Evolutionary conservation across 2,329 filamentous ascomycete genomes (phyloP).

Genomic region (Coniochaeta hoffmannii): DNA sequence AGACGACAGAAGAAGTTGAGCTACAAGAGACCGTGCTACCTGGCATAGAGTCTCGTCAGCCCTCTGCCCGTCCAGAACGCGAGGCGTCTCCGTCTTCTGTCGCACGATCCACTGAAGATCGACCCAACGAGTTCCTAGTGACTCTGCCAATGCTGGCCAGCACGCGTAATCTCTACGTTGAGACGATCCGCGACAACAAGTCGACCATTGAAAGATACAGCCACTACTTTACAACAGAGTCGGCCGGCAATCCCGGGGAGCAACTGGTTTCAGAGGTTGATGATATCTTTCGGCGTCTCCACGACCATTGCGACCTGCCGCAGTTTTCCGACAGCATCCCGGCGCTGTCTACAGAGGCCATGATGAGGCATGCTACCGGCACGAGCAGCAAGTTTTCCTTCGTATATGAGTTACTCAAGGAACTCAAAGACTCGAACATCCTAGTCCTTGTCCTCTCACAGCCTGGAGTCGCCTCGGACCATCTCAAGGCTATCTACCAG

Average conservation of each 20-base stretch:
- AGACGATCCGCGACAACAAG: slow-evolving; percentile 36
- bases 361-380: slow-evolving; percentile 45
- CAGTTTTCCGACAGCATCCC: slow-evolving; percentile 37
- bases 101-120: slow-evolving; percentile 7
- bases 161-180: slow-evolving; percentile 43
- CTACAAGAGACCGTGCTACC: background rate
- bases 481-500: slow-evolving; percentile 43
- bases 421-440: slow-evolving; percentile 32
- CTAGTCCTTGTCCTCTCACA: slow-evolving; percentile 48
- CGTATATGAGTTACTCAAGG: slow-evolving; percentile 44
- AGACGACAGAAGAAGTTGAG: background rate
- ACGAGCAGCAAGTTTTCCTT: slow-evolving; percentile 56
- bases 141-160: slow-evolving; percentile 51
- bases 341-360: slow-evolving; percentile 31
- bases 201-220: slow-evolving; percentile 38
- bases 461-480: slow-evolving; percentile 39
- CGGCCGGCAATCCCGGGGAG: slow-evolving; percentile 28
- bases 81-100: background rate
- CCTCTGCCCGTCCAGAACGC: slow-evolving; percentile 1
- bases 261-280: slow-evolving; percentile 39
- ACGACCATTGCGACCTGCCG: slow-evolving; percentile 51
- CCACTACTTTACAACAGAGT: slow-evolving; percentile 31
- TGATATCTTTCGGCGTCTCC: slow-evolving; percentile 40
- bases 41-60: slow-evolving; percentile 1
- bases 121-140: slow-evolving; percentile 38